Evolutionary conservation across 352 stramenopile species (phyloP).

Genomic region (Saprolegnia parasitica): DNA sequence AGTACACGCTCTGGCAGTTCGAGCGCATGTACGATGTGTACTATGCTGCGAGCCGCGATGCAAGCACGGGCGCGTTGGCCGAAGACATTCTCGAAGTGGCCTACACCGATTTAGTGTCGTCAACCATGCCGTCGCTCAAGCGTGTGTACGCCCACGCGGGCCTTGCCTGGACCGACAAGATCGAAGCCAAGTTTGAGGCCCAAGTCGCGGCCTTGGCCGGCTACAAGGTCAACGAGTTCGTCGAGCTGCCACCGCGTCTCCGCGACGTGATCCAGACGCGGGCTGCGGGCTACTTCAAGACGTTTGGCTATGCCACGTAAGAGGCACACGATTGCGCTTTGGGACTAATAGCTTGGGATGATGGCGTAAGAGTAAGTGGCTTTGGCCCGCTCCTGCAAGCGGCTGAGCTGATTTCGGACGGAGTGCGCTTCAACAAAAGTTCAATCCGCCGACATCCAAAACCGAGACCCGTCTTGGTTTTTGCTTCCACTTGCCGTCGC

Average conservation of each 20-base stretch:
- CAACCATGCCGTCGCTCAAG: not conserved
- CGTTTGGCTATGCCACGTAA: slow-evolving; percentile 30
- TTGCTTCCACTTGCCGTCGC: no score
- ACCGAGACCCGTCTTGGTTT: no score
- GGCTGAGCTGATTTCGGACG: no score
- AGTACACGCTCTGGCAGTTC: slow-evolving; percentile 35
- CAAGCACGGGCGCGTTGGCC: not conserved
- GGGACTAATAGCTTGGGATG: no score
- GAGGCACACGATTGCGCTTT: no score
- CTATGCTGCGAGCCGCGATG: not conserved
- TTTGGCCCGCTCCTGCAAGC: no score
- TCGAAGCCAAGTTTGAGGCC: not conserved
- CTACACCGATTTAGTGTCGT: slow-evolving; percentile 6
- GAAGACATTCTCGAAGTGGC: slow-evolving; percentile 22
- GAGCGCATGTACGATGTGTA: slow-evolving; percentile 32
- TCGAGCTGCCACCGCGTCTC: slow-evolving; percentile 3
- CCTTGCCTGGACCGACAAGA: not conserved
- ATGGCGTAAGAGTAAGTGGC: no score
- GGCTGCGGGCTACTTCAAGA: slow-evolving; percentile 27
- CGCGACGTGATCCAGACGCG: slow-evolving; percentile 10
- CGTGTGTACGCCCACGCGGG: slow-evolving; percentile 14
- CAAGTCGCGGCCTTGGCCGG: slow-evolving; percentile 25
- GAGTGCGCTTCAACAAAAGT: no score
- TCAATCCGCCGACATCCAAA: no score
- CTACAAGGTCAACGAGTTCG: slow-evolving; percentile 32